Evolutionary conservation across 371 early-diverging fungal species (phyloP), one percentile per base, ranked within the genome.

Genomic region (Dinochytrium kinnereticum): DNA sequence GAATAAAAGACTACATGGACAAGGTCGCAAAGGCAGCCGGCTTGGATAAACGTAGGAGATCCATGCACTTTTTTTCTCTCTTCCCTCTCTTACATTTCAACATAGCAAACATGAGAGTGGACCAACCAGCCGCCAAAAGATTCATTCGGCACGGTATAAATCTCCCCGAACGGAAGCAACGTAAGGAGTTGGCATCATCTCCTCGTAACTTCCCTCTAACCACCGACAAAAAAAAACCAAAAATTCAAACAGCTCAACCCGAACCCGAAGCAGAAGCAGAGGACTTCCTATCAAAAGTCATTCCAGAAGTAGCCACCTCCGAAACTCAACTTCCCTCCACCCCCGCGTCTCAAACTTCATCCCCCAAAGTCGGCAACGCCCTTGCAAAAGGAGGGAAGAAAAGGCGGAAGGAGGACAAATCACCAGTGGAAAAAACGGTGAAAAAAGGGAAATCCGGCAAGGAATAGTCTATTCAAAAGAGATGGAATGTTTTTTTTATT

Each of bases 1-100:
- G 57, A 24, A 30, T 55, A 30, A 55, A 55, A 26, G 57, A 55
- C 30, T 55, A 55, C 57, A 55, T 55, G 57, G 57, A 55, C 21
- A 55, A 55, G 24, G 21, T 10, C 5, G 57, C 21, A 30, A 55
- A 55, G 26, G 57, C 26, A 26, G 44, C 13, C 44, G 44, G 44
- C 44, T 13, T 13, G 19, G 44, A 44, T 44, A 44, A 44, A 44
- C 44, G 44, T 44, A 44, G 19, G 44, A 19, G 44, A 44, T 44
- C 44, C 44, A 44, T n/a, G n/a, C n/a, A n/a, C n/a, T n/a, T n/a
- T n/a, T n/a, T n/a, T n/a, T n/a, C n/a, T n/a, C n/a, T n/a, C n/a
- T n/a, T n/a, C n/a, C n/a, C n/a, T n/a, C n/a, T n/a, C n/a, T n/a
- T n/a, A n/a, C n/a, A 44, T 44, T 44, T 44, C 19, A 44, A 44